Evolutionary conservation across 495 filamentous ascomycete genomes (phyloP).

Genomic region (Aspergillus conjunctus): DNA sequence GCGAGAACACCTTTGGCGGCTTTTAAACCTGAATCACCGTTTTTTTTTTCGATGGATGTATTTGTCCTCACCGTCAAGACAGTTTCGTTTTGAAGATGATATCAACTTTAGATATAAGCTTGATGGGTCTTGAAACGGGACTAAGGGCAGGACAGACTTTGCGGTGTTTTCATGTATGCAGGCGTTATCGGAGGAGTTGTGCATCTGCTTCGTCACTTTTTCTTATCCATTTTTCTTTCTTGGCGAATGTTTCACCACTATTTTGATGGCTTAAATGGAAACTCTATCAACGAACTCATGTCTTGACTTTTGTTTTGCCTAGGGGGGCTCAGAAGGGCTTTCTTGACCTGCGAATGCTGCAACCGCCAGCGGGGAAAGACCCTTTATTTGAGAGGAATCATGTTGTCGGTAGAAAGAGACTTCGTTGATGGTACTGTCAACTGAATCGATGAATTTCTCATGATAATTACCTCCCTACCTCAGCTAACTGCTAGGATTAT

Average conservation of each 20-base stretch:
- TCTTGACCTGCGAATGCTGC: constrained; percentile 8
- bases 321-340: neutral
- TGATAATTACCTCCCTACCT: neutral
- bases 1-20: constrained; percentile 97
- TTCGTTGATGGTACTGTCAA: constrained; percentile 2
- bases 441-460: neutral
- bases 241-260: constrained; percentile 10
- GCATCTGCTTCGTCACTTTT: constrained; percentile 20
- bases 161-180: constrained; percentile 26
- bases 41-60: constrained; percentile 22
- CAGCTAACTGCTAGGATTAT: constrained; percentile 24
- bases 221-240: constrained; percentile 17
- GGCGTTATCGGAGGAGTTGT: constrained; percentile 32
- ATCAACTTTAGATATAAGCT: constrained; percentile 10
- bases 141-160: constrained; percentile 19
- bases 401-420: constrained; percentile 6
- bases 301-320: constrained; percentile 5
- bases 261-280: constrained; percentile 23
- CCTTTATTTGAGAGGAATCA: neutral
- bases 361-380: neutral
- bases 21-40: constrained; percentile 32
- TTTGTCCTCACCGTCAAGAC: constrained; percentile 21
- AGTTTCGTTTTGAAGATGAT: constrained; percentile 14
- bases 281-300: constrained; percentile 12
- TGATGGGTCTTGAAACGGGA: constrained; percentile 18